Base-by-base conservation (phyloP, 306 rosid species). In the Lupinus albus region DNA sequence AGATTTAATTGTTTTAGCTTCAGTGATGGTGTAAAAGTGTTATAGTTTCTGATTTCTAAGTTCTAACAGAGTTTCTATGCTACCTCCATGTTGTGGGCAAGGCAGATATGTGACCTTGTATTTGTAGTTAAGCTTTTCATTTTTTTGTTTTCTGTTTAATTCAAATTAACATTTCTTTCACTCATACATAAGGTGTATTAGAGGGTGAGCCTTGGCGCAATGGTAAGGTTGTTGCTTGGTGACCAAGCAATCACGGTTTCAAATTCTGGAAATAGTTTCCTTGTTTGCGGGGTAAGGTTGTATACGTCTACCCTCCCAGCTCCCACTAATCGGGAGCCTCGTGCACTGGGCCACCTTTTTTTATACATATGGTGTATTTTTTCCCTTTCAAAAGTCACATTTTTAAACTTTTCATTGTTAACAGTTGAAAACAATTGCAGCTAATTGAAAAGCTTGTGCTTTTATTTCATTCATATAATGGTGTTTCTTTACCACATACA, bases 401-500 rank as follows among this genome's bases (percentile, higher is more conserved):
- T 53, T 68, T 72, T 63, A 25, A 38, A 52, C 50, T 64, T 45
- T 21, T 13, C 42, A 35, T 36, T 13, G 54, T 68, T 41, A 41
- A 42, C 41, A 12, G 50, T 8, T 13, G 25, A 48, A 46, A 25
- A 38, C 47, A 48, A 16, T 61, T 49, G 16, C 62, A 47, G 28
- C n/a, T 63, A 14, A 6, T 71, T 65, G 53, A 48, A 67, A 58
- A 68, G 63, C 21, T 71, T 42, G 36, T 76, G 28, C 39, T 64
- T 58, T 10, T 6, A 25, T 57, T 47, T 77, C 42, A 58, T 54
- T 61, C 50, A 10, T 20, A 6, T 50, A 51, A 47, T 63, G 46
- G 44, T 52, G 30, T 74, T 62, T 60, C 60, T 81, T 36, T 69
- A 28, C 42, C 57, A 18, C 54, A 5, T 61, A 10, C 88, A 93